Evolutionary conservation across 164 flowering plant genomes (phyloP).

Genomic region (Tetrastigma voinierianum): DNA sequence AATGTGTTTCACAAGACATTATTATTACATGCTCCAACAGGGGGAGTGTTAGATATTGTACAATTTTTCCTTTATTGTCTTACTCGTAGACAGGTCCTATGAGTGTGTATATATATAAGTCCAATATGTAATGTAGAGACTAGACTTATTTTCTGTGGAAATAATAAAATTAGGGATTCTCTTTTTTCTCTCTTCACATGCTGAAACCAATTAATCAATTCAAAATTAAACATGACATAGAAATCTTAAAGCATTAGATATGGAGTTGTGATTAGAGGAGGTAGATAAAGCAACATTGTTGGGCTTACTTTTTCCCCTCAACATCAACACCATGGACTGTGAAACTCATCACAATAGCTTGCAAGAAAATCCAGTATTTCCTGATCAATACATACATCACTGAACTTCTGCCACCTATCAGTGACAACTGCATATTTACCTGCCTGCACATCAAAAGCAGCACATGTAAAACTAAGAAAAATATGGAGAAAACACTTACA

Average conservation of each 20-base stretch:
- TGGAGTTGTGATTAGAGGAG: too few species aligned
- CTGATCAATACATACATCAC: conserved; percentile 69
- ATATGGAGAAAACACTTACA: neutral
- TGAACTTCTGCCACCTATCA: conserved; percentile 98
- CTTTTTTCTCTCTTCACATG: too few species aligned
- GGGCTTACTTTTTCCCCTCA: conserved; percentile 87
- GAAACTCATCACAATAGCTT: conserved; percentile 78
- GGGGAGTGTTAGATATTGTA: too few species aligned
- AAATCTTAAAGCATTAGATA: neutral
- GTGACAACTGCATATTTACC: conserved; percentile 87
- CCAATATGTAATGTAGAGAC: too few species aligned
- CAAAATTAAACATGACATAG: neutral
- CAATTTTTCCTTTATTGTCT: too few species aligned
- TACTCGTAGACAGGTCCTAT: too few species aligned
- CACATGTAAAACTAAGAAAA: neutral
- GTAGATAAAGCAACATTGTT: neutral
- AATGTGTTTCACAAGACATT: too few species aligned
- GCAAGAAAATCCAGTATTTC: conserved; percentile 67
- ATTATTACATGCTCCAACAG: too few species aligned
- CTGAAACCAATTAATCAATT: too few species aligned
- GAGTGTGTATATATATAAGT: too few species aligned
- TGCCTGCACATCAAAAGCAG: conserved; percentile 47
- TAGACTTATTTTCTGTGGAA: too few species aligned
- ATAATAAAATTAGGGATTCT: too few species aligned
- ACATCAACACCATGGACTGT: conserved; percentile 99